phyloP scores from a whole-genome alignment of 345 rosid genomes.

The Populus simonii region DNA sequence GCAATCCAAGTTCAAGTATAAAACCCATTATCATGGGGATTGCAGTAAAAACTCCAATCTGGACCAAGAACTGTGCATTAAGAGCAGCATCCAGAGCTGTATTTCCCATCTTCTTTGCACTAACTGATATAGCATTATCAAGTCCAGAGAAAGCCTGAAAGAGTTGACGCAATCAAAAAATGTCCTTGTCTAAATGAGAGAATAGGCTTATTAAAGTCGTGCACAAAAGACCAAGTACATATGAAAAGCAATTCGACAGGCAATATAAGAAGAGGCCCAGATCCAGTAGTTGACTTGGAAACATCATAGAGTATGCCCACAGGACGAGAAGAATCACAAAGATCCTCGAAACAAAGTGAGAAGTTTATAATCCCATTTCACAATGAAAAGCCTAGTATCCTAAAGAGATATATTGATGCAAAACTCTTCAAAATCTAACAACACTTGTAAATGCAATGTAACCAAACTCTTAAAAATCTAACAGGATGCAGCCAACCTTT shows the following conservation, averaged over 20 bases:
- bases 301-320: not conserved
- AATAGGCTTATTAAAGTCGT: not conserved
- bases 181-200: not conserved
- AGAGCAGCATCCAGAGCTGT: conserved; percentile 87
- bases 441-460: not conserved
- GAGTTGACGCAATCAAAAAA: conserved; percentile 14
- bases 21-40: conserved; percentile 99
- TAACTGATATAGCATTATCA: conserved; percentile 50
- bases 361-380: not conserved
- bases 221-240: not conserved
- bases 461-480: not conserved
- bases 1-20: conserved; percentile 87
- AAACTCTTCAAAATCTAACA: not conserved
- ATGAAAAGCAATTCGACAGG: not conserved
- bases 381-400: not conserved
- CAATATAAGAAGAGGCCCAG: not conserved
- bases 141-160: conserved; percentile 96
- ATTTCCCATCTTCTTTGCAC: conserved; percentile 62
- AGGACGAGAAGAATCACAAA: not conserved
- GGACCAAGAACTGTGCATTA: conserved; percentile 95
- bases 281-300: not conserved
- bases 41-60: conserved; percentile 96
- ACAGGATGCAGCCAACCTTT: not conserved
- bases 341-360: not conserved
- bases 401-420: too few relatives aligned